Evolutionary conservation across 495 filamentous ascomycete species (phyloP).

Genomic region (Rusavskia elegans): DNA sequence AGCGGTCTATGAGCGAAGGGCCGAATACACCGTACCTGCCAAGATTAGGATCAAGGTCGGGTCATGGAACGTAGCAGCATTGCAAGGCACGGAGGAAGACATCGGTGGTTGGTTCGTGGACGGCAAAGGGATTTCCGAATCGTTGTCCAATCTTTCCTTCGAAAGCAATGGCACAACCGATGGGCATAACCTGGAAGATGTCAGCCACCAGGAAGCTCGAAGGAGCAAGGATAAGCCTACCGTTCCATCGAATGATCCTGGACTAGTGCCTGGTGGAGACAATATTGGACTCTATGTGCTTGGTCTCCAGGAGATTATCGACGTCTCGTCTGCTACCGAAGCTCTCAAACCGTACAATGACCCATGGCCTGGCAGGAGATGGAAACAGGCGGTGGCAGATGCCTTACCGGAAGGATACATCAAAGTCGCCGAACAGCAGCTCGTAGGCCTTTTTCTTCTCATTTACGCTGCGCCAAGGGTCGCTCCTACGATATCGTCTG

Average conservation of each 20-base stretch:
- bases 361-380: conserved; percentile 49
- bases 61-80: conserved; percentile 86
- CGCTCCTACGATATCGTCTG: conserved; percentile 50
- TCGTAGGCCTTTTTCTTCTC: conserved; percentile 73
- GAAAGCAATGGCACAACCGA: conserved; percentile 3
- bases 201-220: conserved; percentile 26
- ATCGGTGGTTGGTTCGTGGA: conserved; percentile 73
- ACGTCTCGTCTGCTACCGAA: conserved; percentile 54
- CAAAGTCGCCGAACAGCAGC: conserved; percentile 62
- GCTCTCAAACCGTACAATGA: conserved; percentile 59
- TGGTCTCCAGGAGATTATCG: conserved; percentile 82
- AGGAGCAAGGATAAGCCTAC: conserved; percentile 21
- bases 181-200: conserved; percentile 19
- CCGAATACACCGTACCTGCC: conserved; percentile 58
- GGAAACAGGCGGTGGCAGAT: conserved; percentile 56
- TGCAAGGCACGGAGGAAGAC: conserved; percentile 70
- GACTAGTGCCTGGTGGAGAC: conserved; percentile 22
- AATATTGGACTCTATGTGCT: conserved; percentile 81
- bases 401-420: conserved; percentile 64
- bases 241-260: conserved; percentile 21
- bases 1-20: conserved; percentile 50
- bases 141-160: conserved; percentile 35
- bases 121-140: conserved; percentile 50
- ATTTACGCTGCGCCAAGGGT: conserved; percentile 70
- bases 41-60: conserved; percentile 72